phyloP scores from a whole-genome alignment of 2,329 filamentous ascomycete genomes.

The Aureobasidium melanogenum region DNA sequence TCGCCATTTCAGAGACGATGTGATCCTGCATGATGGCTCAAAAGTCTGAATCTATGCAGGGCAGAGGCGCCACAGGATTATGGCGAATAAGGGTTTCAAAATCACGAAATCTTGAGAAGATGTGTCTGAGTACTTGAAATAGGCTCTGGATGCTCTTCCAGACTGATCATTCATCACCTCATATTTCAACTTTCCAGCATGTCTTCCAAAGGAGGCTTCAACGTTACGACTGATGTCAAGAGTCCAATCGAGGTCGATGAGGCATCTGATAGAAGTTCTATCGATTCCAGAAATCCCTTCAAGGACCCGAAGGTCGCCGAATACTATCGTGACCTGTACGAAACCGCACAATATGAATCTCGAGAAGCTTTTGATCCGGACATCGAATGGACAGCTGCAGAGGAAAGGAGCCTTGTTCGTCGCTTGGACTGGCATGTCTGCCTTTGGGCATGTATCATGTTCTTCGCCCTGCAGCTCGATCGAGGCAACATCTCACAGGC shows the following conservation, averaged over 20 bases:
- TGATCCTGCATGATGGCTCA: not conserved
- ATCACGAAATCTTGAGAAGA: not conserved
- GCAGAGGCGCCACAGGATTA: not conserved
- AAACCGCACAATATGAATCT: slow-evolving; percentile 46
- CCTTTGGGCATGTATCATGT: not conserved
- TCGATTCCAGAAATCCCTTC: slow-evolving; percentile 30
- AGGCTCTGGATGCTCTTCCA: not conserved
- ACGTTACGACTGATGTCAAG: not conserved
- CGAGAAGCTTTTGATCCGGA: slow-evolving; percentile 50
- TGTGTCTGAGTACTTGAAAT: not conserved
- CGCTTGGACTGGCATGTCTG: slow-evolving; percentile 25
- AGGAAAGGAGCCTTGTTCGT: slow-evolving; percentile 47
- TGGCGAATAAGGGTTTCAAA: not conserved
- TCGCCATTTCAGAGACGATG: not conserved
- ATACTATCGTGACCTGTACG: slow-evolving; percentile 47
- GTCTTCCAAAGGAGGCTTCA: not conserved
- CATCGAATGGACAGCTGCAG: slow-evolving; percentile 47
- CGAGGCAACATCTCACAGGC: slow-evolving; percentile 19
- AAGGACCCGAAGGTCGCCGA: slow-evolving; percentile 43
- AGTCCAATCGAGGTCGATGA: not conserved
- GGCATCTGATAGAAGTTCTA: not conserved
- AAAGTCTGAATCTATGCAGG: not conserved
- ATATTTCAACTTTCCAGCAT: not conserved
- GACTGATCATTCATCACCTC: too few species aligned
- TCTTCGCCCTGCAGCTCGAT: slow-evolving; percentile 16